Evolutionary conservation across 768 basidiomycete genomes (phyloP).

Genomic region (Gloeostereum incarnatum): DNA sequence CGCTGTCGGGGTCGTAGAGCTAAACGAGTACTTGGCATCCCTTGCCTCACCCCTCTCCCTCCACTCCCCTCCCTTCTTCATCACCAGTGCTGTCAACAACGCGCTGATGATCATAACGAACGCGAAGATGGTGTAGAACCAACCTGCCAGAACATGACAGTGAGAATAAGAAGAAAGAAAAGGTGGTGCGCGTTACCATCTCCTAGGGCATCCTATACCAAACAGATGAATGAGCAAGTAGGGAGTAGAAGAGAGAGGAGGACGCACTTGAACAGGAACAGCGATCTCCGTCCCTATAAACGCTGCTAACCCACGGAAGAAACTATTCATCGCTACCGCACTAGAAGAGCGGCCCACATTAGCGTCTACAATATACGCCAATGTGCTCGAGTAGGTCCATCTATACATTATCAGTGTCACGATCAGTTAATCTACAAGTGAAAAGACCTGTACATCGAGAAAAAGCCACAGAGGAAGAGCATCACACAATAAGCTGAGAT

Average conservation of each 20-base stretch:
- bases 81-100: conserved; percentile 48
- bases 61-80: conserved; percentile 52
- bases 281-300: conserved; percentile 66
- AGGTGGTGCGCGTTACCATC: too few species aligned
- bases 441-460: conserved; percentile 42
- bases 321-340: conserved; percentile 70
- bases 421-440: not conserved
- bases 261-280: conserved; percentile 57
- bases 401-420: too few species aligned
- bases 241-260: not conserved
- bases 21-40: not conserved
- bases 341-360: conserved; percentile 74
- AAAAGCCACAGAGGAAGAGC: conserved; percentile 67
- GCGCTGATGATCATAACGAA: conserved; percentile 42
- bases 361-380: conserved; percentile 83
- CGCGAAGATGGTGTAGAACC: conserved; percentile 62
- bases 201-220: conserved; percentile 48
- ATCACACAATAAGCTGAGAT: conserved; percentile 62
- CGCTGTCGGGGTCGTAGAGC: too few species aligned
- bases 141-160: conserved; percentile 20
- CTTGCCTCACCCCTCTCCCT: conserved; percentile 36
- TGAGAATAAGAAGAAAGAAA: conserved; percentile 10
- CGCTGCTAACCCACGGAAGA: conserved; percentile 61
- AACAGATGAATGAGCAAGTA: conserved; percentile 1
- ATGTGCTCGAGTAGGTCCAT: conserved; percentile 24